A percentile compares a stretch with the other conserved stretches of the same genome.
Evolutionary conservation across 768 basidiomycete species (phyloP).

Genomic region (Tricholoma sp.): DNA sequence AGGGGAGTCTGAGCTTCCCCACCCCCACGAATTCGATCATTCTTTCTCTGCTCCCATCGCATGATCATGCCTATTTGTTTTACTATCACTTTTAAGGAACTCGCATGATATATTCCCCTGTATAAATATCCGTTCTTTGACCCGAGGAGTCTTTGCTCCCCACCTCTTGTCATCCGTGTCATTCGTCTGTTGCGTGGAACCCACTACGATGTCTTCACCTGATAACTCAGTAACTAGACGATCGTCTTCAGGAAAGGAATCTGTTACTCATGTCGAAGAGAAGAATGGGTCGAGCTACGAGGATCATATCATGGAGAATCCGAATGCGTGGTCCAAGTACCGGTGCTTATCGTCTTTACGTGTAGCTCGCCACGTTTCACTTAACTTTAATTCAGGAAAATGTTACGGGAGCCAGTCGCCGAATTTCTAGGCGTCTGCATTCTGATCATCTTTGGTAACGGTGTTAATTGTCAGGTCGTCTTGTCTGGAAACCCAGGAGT

Average conservation of each 20-base stretch:
- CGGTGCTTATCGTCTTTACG: slow-evolving; percentile 32
- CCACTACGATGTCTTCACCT: not conserved
- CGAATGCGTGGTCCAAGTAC: slow-evolving; percentile 51
- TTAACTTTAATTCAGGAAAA: slow-evolving; percentile 26
- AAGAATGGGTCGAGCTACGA: slow-evolving; percentile 10
- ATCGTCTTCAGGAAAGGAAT: not conserved
- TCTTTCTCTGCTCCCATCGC: not conserved
- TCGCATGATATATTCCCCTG: not conserved
- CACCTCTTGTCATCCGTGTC: not conserved
- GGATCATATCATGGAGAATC: slow-evolving; percentile 33
- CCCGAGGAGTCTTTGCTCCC: not conserved
- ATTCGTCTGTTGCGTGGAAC: too few relatives aligned
- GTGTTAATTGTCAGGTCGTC: slow-evolving; percentile 52
- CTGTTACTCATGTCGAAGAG: not conserved
- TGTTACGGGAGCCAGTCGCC: slow-evolving; percentile 53
- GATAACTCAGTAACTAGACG: not conserved
- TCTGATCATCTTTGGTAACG: slow-evolving; percentile 54
- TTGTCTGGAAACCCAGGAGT: slow-evolving; percentile 44
- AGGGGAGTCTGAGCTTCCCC: not conserved
- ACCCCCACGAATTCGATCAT: not conserved
- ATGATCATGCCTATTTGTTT: not conserved
- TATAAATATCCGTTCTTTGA: not conserved
- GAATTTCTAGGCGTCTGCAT: slow-evolving; percentile 60
- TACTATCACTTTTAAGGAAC: not conserved
- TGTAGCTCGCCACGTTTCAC: not conserved